Conservation (phyloP, 176 grass and related monocot species). For the Zea luxurians region DNA sequence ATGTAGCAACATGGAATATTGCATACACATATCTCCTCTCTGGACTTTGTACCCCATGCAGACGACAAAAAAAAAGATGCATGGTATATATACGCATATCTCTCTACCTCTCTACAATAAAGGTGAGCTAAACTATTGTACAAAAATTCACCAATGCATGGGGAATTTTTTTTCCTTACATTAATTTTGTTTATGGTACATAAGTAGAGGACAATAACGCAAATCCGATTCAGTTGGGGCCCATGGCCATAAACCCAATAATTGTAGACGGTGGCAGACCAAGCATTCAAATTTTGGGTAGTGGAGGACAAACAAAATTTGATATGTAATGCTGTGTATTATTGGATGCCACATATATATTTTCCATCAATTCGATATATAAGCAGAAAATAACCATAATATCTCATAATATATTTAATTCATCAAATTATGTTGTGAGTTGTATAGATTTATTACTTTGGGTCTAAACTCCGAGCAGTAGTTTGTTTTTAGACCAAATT, state of each 20-base stretch:
- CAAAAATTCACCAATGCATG: conserved; percentile 2
- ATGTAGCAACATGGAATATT: conserved; percentile 31
- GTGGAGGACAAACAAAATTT: too few species aligned
- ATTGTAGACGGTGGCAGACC: not conserved
- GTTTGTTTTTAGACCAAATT: too few species aligned
- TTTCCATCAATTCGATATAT: too few species aligned
- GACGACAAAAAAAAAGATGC: not conserved
- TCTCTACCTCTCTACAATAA: conserved; percentile 22
- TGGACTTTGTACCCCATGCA: conserved; percentile 20
- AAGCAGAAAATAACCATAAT: too few species aligned
- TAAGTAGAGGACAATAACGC: conserved; percentile 4
- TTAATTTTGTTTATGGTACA: not conserved
- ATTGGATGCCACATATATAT: too few species aligned
- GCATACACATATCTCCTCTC: conserved; percentile 21
- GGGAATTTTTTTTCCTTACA: not conserved
- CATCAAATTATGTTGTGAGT: too few species aligned
- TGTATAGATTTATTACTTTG: too few species aligned
- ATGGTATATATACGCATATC: not conserved
- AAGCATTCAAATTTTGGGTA: too few species aligned
- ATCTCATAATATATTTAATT: too few species aligned
- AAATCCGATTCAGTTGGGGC: conserved; percentile 12
- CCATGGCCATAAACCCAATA: conserved; percentile 9
- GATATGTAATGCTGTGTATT: too few species aligned
- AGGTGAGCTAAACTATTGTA: not conserved
- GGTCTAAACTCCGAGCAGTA: too few species aligned